These are phyloP conservation scores for Themeda triandra DNA, from an alignment of 176 grass and related monocot genomes.

Conservation along the genomic window DNA sequence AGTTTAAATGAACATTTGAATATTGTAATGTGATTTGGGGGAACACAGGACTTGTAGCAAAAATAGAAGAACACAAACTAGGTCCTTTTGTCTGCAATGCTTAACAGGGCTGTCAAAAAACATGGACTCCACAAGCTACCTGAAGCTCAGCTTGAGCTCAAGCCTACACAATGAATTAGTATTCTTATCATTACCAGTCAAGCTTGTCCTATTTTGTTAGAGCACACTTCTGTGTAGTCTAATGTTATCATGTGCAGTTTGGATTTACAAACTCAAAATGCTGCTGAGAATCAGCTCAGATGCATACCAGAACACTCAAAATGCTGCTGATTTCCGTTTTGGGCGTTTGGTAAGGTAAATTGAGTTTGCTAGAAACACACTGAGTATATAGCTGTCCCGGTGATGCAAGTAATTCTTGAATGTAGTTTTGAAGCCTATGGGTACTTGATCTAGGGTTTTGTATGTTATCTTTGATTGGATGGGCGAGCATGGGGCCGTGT, in stretches of 20 bases:
- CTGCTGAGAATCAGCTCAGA: not conserved
- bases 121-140: not conserved
- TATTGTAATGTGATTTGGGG: not conserved
- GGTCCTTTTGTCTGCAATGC: not conserved
- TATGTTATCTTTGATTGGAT: not conserved
- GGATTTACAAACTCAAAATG: not conserved
- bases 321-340: too few species aligned
- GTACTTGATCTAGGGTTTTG: not conserved
- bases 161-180: not conserved
- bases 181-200: not conserved
- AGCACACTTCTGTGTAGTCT: not conserved
- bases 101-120: not conserved
- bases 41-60: not conserved
- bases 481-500: not conserved
- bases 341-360: too few species aligned
- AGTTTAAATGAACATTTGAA: not conserved
- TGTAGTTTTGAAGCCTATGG: not conserved
- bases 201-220: not conserved
- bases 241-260: not conserved
- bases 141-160: not conserved
- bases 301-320: not conserved
- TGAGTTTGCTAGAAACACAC: too few species aligned
- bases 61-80: not conserved
- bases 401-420: too few species aligned
- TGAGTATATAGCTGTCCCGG: too few species aligned